Evolutionary conservation across 768 basidiomycete genomes (phyloP).

Genomic region (Rhizopogon roseolus): DNA sequence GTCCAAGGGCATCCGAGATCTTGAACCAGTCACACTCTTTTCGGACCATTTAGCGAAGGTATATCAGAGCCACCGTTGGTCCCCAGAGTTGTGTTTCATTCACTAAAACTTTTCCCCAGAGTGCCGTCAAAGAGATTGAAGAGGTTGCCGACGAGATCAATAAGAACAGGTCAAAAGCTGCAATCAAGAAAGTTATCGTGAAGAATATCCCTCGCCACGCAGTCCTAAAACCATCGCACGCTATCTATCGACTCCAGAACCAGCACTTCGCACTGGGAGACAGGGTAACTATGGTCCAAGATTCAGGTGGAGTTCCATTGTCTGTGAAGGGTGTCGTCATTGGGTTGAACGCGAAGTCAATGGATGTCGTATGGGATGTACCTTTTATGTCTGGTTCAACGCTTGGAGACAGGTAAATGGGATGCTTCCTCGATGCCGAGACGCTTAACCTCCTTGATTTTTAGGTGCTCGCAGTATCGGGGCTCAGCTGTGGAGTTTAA

Average conservation of each 20-base stretch:
- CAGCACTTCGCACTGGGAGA: slow-evolving; percentile 88
- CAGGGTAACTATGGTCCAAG: slow-evolving; percentile 93
- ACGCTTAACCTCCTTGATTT: neutral
- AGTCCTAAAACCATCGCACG: slow-evolving; percentile 89
- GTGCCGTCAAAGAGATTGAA: slow-evolving; percentile 78
- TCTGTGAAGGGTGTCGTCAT: slow-evolving; percentile 92
- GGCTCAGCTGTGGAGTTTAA: slow-evolving; percentile 86
- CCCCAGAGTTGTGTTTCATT: neutral
- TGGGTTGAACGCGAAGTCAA: slow-evolving; percentile 77
- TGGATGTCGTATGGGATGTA: slow-evolving; percentile 96
- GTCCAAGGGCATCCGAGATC: slow-evolving; percentile 78
- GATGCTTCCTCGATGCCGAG: neutral
- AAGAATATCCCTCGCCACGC: slow-evolving; percentile 91
- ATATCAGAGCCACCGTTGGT: neutral
- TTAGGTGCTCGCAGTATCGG: slow-evolving; percentile 86
- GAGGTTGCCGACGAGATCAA: slow-evolving; percentile 65
- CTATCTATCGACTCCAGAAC: slow-evolving; percentile 83
- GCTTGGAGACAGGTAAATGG: slow-evolving; percentile 67
- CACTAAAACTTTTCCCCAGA: slow-evolving; percentile 33
- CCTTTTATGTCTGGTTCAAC: slow-evolving; percentile 92
- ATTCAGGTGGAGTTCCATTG: slow-evolving; percentile 88
- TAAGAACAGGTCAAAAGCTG: slow-evolving; percentile 48
- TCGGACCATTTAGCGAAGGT: slow-evolving; percentile 92
- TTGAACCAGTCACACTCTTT: slow-evolving; percentile 89
- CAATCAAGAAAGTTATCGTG: slow-evolving; percentile 89